Evolutionary conservation across 2,329 filamentous ascomycete species (phyloP), one percentile per base, ranked within the genome.

Genomic region (Aspergillus unguis): DNA sequence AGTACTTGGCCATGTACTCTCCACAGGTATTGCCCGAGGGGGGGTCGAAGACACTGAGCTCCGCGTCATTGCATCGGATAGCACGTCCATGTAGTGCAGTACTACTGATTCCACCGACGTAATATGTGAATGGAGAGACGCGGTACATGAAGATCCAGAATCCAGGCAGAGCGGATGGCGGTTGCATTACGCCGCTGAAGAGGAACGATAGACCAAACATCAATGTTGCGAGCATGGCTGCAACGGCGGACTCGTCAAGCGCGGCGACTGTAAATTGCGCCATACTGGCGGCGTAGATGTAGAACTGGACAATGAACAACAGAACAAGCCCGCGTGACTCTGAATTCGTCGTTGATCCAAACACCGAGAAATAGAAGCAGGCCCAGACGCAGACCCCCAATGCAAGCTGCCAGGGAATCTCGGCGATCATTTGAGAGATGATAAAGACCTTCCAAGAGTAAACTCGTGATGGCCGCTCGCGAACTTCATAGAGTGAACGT

Each of bases 361-460:
- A 33, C 4, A 47, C 44, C 33, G 44, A 11, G n/a, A 37, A 47
- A 27, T 47, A 47, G 44, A 37, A 47, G 44, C 44, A 47, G 33
- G 26, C 33, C 33, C 25, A 47, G 4, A 35, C 86, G 59, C 94
- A 71, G 10, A 86, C 79, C 3, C 86, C 83, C 80, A 90, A 65
- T 27, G 94, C 69, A 0, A 85, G 81, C 70, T 94, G 90, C 86
- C 88, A 96, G 0, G 90, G 90, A 3, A 96, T 74, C 69, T 96
- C 92, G 51, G 92, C 89, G 31, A 91, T 73, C 60, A 96, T 87
- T 70, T 91, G 88, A 53, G 86, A 84, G 29, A 92, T 75, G 79
- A 95, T 88, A 67, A 95, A 95, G 6, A 89, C 83, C 69, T 88
- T 85, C 90, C 90, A 95, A 50, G 84, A 85, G 72, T 95, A 95